Conservation (phyloP, 805 yeast species). For the Wickerhamiella dianesei region DNA sequence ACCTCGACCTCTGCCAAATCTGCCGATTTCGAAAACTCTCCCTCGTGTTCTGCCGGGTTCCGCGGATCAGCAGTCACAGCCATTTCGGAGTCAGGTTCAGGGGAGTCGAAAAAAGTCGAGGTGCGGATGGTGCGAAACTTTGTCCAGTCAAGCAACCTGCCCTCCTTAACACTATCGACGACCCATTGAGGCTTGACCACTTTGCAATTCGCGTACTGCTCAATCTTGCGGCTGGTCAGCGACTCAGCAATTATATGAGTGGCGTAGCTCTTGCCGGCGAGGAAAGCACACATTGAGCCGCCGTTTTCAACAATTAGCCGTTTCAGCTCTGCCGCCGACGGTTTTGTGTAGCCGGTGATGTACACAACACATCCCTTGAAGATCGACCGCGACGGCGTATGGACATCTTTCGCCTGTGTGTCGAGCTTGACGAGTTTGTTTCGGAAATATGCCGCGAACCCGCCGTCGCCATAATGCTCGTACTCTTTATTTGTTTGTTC, state of each 20-base stretch:
- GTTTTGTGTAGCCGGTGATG: slow-evolving; percentile 82
- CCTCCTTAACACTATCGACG: slow-evolving; percentile 41
- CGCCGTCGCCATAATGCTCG: slow-evolving; percentile 31
- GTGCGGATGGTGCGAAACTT: slow-evolving; percentile 35
- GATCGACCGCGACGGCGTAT: too few relatives aligned
- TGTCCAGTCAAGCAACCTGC: slow-evolving; percentile 52
- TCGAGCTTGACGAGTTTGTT: slow-evolving; percentile 53
- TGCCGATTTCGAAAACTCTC: too few relatives aligned
- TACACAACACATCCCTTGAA: slow-evolving; percentile 54
- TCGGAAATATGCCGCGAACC: slow-evolving; percentile 49
- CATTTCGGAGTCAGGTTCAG: too few relatives aligned
- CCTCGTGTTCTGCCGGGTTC: not conserved
- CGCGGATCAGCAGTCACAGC: not conserved
- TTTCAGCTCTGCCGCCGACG: slow-evolving; percentile 62
- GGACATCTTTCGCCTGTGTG: slow-evolving; percentile 22
- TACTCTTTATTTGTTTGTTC: slow-evolving; percentile 10
- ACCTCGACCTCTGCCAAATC: not conserved
- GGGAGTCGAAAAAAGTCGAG: too few relatives aligned
- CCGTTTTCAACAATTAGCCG: slow-evolving; percentile 63
- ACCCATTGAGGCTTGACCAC: slow-evolving; percentile 83
- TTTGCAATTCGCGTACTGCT: slow-evolving; percentile 50
- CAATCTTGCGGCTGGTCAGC: slow-evolving; percentile 60
- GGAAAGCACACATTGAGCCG: slow-evolving; percentile 57
- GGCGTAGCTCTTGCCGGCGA: slow-evolving; percentile 56
- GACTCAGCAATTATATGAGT: slow-evolving; percentile 77